A percentile compares a stretch with the other conserved stretches of the same genome.
phyloP scores from a whole-genome alignment of 495 filamentous ascomycete species.

The Evansstolkia leycettana region DNA sequence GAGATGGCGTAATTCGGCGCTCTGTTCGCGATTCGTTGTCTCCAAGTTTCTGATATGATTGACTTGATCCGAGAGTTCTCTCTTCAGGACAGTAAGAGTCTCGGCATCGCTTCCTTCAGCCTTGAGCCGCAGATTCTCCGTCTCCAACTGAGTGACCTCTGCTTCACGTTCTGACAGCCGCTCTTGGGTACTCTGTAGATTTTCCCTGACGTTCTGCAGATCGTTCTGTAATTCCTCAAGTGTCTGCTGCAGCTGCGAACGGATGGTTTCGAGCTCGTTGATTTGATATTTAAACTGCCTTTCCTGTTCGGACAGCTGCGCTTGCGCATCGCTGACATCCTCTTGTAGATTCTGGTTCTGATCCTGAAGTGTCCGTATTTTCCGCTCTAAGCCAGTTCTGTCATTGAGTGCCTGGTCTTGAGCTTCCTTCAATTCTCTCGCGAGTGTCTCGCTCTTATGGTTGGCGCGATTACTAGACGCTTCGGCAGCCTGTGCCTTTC shows the following conservation, averaged over 20 bases:
- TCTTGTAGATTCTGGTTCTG: conserved; percentile 61
- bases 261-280: conserved; percentile 58
- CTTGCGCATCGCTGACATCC: conserved; percentile 62
- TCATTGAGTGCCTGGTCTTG: conserved; percentile 56
- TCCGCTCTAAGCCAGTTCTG: conserved; percentile 57
- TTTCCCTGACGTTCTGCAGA: conserved; percentile 45
- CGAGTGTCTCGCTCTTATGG: conserved; percentile 59
- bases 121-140: conserved; percentile 68
- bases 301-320: conserved; percentile 56
- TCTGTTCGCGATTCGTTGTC: conserved; percentile 64
- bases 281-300: conserved; percentile 57
- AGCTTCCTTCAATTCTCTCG: conserved; percentile 56
- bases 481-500: conserved; percentile 64
- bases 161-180: conserved; percentile 54
- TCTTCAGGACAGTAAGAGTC: conserved; percentile 66
- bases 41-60: conserved; percentile 78
- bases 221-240: conserved; percentile 64
- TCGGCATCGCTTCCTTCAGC: conserved; percentile 78
- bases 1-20: conserved; percentile 65
- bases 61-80: conserved; percentile 82
- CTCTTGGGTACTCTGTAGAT: conserved; percentile 53
- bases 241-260: conserved; percentile 51
- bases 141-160: conserved; percentile 61
- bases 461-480: conserved; percentile 52
- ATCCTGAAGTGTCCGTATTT: conserved; percentile 57